Conservation (phyloP, 495 filamentous ascomycete species). For the Aspergillus saccharolyticus region DNA sequence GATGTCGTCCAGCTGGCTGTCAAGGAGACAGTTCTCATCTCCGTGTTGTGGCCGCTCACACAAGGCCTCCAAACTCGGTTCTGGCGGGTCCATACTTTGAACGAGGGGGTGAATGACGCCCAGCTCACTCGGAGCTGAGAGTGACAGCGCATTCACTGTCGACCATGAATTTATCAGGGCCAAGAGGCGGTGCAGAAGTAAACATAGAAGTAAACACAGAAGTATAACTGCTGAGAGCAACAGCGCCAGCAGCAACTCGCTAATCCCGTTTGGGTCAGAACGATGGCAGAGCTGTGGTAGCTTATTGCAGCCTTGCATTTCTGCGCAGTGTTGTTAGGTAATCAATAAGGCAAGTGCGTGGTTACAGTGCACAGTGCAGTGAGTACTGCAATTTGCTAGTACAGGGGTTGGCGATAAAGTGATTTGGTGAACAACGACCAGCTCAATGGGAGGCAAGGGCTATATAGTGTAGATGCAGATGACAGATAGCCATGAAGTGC, state of each 20-base stretch:
- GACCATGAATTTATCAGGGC: not conserved
- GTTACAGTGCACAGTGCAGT: too few species aligned
- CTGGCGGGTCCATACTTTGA: not conserved
- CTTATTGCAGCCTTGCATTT: not conserved
- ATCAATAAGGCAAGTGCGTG: too few species aligned
- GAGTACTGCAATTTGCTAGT: too few species aligned
- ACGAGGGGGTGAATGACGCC: not conserved
- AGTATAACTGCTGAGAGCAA: too few species aligned
- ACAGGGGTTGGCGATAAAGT: too few species aligned
- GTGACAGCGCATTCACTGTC: not conserved
- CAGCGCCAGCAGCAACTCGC: not conserved
- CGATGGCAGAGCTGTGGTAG: not conserved
- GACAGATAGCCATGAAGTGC: too few species aligned
- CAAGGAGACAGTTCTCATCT: not conserved
- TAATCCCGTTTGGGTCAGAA: not conserved
- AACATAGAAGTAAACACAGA: not conserved
- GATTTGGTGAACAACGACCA: too few species aligned
- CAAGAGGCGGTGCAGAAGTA: not conserved
- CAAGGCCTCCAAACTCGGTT: not conserved
- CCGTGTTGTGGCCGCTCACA: not conserved
- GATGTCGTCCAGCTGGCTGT: slow-evolving; percentile 1
- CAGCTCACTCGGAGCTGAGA: not conserved
- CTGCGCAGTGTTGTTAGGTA: too few species aligned
- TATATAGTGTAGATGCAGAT: too few species aligned
- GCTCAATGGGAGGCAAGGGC: too few species aligned